Base-by-base conservation (phyloP, 1,284 basidiomycete genomes). In the Trichosporon sp. region DNA sequence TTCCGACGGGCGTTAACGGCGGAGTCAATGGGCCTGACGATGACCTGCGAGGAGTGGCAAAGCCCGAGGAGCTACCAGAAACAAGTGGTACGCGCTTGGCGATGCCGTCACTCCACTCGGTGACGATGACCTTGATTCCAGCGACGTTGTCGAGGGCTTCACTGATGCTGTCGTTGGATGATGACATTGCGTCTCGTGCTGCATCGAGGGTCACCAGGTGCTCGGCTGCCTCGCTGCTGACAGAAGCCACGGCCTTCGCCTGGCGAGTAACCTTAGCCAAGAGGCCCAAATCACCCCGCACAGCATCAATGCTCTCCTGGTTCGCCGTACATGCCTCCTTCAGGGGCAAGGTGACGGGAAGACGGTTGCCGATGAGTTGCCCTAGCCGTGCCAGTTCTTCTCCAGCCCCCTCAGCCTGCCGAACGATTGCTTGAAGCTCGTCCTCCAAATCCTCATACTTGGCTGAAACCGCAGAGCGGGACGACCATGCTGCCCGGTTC, bases 191-290 rank as follows among this genome's bases (percentile, higher is more conserved):
- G 64, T 68, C 61, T n/a, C 69, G 59, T 79, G 67, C 68, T 81
- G 75, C 66, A 84, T 70, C 35, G 66, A 72, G 21, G 46, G 84
- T 51, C 12, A 61, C 26, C 8, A 74, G 48, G 10, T 74, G 19
- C 2, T 63, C 67, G 5, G 71, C 66, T 1, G 73, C 74, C 63
- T 77, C 75, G 14, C 11, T 32, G 37, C 73, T 69, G n/a, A 77
- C 54, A 1, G 31, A 40, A 0, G 63, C 63, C 2, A 76, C 74
- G 0, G 68, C 63, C 7, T 65, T 16, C 7, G 73, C 70, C 61
- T 78, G 77, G 11, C 66, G 35, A 0, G 40, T 56, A 4, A 77
- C 74, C 11, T 66, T 66, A 14, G 14, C 26, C 35, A 74, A 26
- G 6, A 69, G 38, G 16, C 64, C 69, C n/a, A 74, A 71, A 16